phyloP scores from a whole-genome alignment of 2,329 filamentous ascomycete genomes.

The Camptophora hylomeconis region DNA sequence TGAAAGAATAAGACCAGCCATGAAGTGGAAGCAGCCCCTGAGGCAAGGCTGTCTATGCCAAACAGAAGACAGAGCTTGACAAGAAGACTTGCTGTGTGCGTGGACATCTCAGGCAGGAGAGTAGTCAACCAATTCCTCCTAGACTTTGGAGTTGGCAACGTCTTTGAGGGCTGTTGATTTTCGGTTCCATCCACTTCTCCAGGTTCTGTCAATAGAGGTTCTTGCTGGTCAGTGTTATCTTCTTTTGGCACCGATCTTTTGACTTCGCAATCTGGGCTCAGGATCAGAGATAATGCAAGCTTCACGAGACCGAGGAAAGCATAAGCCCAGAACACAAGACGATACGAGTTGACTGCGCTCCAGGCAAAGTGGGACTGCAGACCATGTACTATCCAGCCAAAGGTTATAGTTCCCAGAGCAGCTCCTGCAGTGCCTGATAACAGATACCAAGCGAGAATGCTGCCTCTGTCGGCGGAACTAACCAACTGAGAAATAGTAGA shows the following conservation, averaged over 20 bases:
- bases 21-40: slow-evolving; percentile 48
- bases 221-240: neutral
- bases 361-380: slow-evolving; percentile 33
- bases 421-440: slow-evolving; percentile 43
- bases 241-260: neutral
- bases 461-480: slow-evolving; percentile 38
- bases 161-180: no score
- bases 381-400: slow-evolving; percentile 46
- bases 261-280: slow-evolving; percentile 36
- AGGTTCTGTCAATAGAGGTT: neutral
- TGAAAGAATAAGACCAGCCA: slow-evolving; percentile 45
- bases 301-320: slow-evolving; percentile 45
- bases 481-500: slow-evolving; percentile 50
- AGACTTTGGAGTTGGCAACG: neutral
- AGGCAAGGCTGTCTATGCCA: slow-evolving; percentile 54
- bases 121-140: no score
- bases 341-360: slow-evolving; percentile 36
- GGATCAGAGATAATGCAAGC: slow-evolving; percentile 35
- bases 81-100: slow-evolving; percentile 40
- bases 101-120: slow-evolving; percentile 44
- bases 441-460: slow-evolving; percentile 54
- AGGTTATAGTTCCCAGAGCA: slow-evolving; percentile 45
- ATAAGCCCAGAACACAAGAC: slow-evolving; percentile 45
- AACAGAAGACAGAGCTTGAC: slow-evolving; percentile 54
- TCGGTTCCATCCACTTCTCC: neutral